phyloP scores from a whole-genome alignment of 75 land plant genomes.

The Picea sitchensis region DNA sequence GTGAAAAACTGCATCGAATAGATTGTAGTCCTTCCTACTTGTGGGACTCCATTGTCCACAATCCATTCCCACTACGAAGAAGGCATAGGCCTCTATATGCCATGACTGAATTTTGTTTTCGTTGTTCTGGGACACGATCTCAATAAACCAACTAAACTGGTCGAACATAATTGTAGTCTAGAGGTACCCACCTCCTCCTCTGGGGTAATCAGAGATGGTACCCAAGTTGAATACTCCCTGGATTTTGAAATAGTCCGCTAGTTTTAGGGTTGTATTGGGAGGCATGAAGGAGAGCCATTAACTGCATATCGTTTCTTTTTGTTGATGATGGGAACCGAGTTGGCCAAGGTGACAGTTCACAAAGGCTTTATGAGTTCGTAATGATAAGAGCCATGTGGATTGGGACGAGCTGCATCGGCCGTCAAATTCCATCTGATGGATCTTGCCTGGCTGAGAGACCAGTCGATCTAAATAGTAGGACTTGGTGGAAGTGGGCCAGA shows the following conservation, averaged over 20 bases:
- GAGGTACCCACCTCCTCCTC: slow-evolving; percentile 10
- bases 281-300: slow-evolving; percentile 57
- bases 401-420: slow-evolving; percentile 78
- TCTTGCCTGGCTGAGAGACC: slow-evolving; percentile 62
- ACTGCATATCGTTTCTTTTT: slow-evolving; percentile 65
- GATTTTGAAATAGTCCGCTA: slow-evolving; percentile 60
- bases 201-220: slow-evolving; percentile 49
- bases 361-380: slow-evolving; percentile 56
- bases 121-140: slow-evolving; percentile 65
- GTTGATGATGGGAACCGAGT: slow-evolving; percentile 33
- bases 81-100: slow-evolving; percentile 70
- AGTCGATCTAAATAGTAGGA: slow-evolving; percentile 45
- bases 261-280: slow-evolving; percentile 65
- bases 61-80: slow-evolving; percentile 76
- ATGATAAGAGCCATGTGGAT: slow-evolving; percentile 81
- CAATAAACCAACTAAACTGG: slow-evolving; percentile 57
- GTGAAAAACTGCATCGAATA: slow-evolving; percentile 64
- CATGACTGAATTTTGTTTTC: slow-evolving; percentile 62
- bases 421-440: slow-evolving; percentile 70
- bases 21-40: slow-evolving; percentile 55
- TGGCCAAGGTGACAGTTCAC: slow-evolving; percentile 42
- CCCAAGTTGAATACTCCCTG: slow-evolving; percentile 52
- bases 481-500: slow-evolving; percentile 53
- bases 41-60: slow-evolving; percentile 58
- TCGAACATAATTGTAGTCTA: slow-evolving; percentile 56